phyloP scores from a whole-genome alignment of 495 filamentous ascomycete species.

The Aspergillus affinis region DNA sequence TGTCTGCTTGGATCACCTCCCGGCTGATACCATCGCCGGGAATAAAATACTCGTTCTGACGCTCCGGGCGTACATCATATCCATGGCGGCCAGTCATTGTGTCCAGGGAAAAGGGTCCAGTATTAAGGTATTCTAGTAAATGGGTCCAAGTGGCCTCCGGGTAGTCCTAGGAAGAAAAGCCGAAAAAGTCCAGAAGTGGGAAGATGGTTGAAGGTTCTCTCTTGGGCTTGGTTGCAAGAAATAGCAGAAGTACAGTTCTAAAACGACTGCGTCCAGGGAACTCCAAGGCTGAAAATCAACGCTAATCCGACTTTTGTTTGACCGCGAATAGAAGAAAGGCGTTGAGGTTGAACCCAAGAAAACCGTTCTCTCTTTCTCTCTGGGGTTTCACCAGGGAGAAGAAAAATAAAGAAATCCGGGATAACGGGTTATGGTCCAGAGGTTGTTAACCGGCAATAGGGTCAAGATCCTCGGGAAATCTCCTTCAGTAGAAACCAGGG shows the following conservation, averaged over 20 bases:
- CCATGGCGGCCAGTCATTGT: constrained; percentile 49
- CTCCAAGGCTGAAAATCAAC: constrained; percentile 26
- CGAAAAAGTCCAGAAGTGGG: constrained; percentile 22
- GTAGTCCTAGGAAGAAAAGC: constrained; percentile 18
- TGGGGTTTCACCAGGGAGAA: constrained; percentile 15
- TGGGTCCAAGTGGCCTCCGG: constrained; percentile 39
- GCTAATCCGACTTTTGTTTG: constrained; percentile 23
- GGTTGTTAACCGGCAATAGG: constrained; percentile 10
- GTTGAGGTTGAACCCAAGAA: constrained; percentile 7
- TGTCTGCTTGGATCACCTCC: constrained; percentile 92
- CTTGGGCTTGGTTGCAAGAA: constrained; percentile 18
- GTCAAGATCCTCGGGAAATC: constrained; percentile 15
- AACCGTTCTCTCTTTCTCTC: constrained; percentile 13
- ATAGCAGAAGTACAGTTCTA: constrained; percentile 25
- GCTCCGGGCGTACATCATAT: constrained; percentile 41
- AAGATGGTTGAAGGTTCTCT: constrained; percentile 8
- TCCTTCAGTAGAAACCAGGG: constrained; percentile 17
- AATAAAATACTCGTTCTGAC: constrained; percentile 83
- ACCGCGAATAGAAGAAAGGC: constrained; percentile 17
- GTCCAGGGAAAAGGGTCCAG: constrained; percentile 32
- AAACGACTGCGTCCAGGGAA: constrained; percentile 23
- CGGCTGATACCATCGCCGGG: constrained; percentile 87
- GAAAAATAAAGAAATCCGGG: constrained; percentile 20
- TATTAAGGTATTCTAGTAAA: constrained; percentile 32
- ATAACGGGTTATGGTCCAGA: constrained; percentile 16